These are phyloP conservation scores for Boletus semigastroideus DNA, from an alignment of 1,284 basidiomycete species.

Conservation along the genomic window DNA sequence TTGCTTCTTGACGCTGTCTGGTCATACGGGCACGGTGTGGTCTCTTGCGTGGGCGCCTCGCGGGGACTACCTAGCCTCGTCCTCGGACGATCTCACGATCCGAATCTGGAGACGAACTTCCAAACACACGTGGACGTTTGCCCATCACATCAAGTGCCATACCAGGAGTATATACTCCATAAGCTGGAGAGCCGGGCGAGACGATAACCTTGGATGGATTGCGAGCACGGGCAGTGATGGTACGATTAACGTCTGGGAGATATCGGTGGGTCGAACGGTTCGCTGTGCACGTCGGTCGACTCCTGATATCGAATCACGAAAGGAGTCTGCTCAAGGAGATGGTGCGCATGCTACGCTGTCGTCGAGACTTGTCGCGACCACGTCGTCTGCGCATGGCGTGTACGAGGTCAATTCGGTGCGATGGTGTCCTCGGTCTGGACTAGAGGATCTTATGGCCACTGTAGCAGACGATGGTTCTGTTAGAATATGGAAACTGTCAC, in stretches of 20 bases:
- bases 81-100: slow-evolving; percentile 76
- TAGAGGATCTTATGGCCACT: slow-evolving; percentile 67
- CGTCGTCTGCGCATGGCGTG: slow-evolving; percentile 66
- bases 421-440: slow-evolving; percentile 71
- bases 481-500: slow-evolving; percentile 59
- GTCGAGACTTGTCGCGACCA: slow-evolving; percentile 49
- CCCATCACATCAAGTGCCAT: slow-evolving; percentile 58
- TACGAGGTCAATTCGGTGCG: slow-evolving; percentile 76
- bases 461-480: slow-evolving; percentile 78
- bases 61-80: slow-evolving; percentile 82
- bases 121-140: slow-evolving; percentile 59
- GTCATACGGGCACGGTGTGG: slow-evolving; percentile 92
- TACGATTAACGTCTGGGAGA: slow-evolving; percentile 69
- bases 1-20: slow-evolving; percentile 78
- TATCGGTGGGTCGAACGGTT: slow-evolving; percentile 47
- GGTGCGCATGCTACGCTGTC: slow-evolving; percentile 31
- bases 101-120: slow-evolving; percentile 66
- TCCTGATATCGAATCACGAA: slow-evolving; percentile 6
- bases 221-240: slow-evolving; percentile 80
- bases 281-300: background rate
- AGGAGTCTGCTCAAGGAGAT: slow-evolving; percentile 28
- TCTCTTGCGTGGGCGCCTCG: slow-evolving; percentile 79
- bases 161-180: slow-evolving; percentile 78
- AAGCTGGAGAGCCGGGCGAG: slow-evolving; percentile 68
- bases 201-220: slow-evolving; percentile 65